Base-by-base conservation (phyloP, 2,329 filamentous ascomycete genomes). In the Shiraia sp. region DNA sequence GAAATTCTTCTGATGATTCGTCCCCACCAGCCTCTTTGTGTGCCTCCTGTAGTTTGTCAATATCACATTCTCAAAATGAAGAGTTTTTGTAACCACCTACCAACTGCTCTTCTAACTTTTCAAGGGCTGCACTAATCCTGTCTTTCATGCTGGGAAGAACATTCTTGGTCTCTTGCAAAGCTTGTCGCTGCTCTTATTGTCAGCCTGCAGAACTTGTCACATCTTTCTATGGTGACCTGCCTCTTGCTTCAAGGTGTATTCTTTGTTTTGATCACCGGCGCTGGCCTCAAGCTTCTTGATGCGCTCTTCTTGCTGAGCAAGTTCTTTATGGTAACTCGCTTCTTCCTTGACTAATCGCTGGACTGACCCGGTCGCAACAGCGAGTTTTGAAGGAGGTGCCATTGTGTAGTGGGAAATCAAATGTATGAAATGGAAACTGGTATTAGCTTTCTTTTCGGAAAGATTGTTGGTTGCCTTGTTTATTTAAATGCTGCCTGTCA, bases 281-380 rank as follows among this genome's bases (percentile, higher is more conserved):
- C 69, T 73, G 3, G 71, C 68, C 56, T 87, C 82, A 31, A 95
- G 78, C 66, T 83, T 82, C 67, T 80, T 74, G 51, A 95, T 80
- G 42, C 87, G 82, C 47, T 80, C 79, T 57, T 88, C 79, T 67
- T 97, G 91, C 52, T 85, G 77, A 51, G 80, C 75, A 14, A 91
- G 79, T 70, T 99, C 93, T 65, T 87, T 87, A 76, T 91, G 87
- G 74, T 99, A 97, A 59, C 86, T 92, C 27, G 80, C 77, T 70
- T 96, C 89, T 71, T 99, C 93, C 72, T 95, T 96, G 54, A 96
- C 82, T 33, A 97, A 81, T 45, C 93, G 89, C 59, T 81, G 78
- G 55, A 97, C 82, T 14, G 89, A 83, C 48, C 85, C 82, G 16
- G 88, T 93, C 31, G 87, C 84, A 65, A 96, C 93, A 59, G 82